A percentile compares a stretch with the other conserved stretches of the same genome.
Conservation (phyloP, 202 grass and related monocot species). For the Panicum hallii region DNA sequence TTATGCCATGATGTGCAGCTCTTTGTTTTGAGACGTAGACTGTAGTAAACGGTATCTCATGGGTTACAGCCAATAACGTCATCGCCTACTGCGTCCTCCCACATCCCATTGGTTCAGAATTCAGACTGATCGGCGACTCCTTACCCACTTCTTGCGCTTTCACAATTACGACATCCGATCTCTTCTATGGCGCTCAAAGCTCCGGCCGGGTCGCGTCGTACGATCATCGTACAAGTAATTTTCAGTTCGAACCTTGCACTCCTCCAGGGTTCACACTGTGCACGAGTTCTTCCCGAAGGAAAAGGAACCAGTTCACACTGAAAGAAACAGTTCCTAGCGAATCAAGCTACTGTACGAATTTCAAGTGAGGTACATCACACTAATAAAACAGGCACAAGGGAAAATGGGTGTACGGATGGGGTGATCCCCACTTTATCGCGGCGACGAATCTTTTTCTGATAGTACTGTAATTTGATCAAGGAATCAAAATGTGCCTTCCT, state of each 20-base stretch:
- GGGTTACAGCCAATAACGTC: background rate
- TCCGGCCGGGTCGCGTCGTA: constrained; percentile 10
- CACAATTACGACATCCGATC: constrained; percentile 12
- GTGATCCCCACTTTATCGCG: too few relatives aligned
- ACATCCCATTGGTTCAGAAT: background rate
- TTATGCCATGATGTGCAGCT: background rate
- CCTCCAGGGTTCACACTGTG: constrained; percentile 12
- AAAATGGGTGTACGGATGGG: background rate
- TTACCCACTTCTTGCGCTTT: background rate
- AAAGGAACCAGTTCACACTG: constrained; percentile 28
- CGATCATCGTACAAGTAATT: constrained; percentile 27
- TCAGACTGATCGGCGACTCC: background rate
- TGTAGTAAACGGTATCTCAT: background rate
- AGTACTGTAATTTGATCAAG: constrained; percentile 1
- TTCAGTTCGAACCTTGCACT: constrained; percentile 45
- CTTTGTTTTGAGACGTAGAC: background rate
- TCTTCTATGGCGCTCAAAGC: background rate
- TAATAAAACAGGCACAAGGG: background rate
- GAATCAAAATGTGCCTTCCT: constrained; percentile 7
- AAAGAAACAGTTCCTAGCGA: too few relatives aligned
- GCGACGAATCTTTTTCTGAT: background rate
- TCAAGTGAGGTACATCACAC: background rate
- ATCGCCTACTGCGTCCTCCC: background rate
- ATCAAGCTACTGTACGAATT: background rate
- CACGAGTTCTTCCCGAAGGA: background rate